Evolutionary conservation across 2,329 filamentous ascomycete species (phyloP).

Genomic region (Colletotrichum limetticola): DNA sequence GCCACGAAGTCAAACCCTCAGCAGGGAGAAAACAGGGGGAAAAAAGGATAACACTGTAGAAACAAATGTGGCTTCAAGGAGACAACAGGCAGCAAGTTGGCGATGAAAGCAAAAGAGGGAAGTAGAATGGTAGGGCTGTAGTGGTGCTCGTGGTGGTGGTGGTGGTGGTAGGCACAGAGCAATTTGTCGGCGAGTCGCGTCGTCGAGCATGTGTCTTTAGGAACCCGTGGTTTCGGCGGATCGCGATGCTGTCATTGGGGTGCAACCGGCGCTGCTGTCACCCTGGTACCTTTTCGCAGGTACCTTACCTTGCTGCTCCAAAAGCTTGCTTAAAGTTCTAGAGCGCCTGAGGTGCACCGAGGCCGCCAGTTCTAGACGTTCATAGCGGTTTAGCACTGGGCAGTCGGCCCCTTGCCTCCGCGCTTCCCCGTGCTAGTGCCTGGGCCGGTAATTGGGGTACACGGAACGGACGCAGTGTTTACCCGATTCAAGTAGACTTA

Average conservation of each 20-base stretch:
- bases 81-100: not conserved
- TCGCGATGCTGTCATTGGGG: slow-evolving; percentile 32
- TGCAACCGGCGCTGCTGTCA: slow-evolving; percentile 20
- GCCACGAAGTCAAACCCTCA: not conserved
- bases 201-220: slow-evolving; percentile 22
- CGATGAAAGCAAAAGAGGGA: not conserved
- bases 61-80: not conserved
- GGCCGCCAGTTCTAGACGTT: not conserved
- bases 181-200: slow-evolving; percentile 22
- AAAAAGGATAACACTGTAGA: not conserved
- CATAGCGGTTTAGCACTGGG: not conserved
- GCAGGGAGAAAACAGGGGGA: not conserved
- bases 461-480: slow-evolving; percentile 8
- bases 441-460: not conserved
- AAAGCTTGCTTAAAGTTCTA: not conserved
- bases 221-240: slow-evolving; percentile 15
- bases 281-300: slow-evolving; percentile 10
- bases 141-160: slow-evolving; percentile 1
- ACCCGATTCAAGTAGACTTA: slow-evolving; percentile 2
- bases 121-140: not conserved
- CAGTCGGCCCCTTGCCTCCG: not conserved
- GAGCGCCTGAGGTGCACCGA: not conserved
- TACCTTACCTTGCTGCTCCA: not conserved
- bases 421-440: not conserved
- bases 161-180: not conserved